Percentiles rank a stretch among this genome's conserved stretches.
Evolutionary conservation across 1,284 basidiomycete species (phyloP).

Genomic region (Microbotryomycetes sp.): DNA sequence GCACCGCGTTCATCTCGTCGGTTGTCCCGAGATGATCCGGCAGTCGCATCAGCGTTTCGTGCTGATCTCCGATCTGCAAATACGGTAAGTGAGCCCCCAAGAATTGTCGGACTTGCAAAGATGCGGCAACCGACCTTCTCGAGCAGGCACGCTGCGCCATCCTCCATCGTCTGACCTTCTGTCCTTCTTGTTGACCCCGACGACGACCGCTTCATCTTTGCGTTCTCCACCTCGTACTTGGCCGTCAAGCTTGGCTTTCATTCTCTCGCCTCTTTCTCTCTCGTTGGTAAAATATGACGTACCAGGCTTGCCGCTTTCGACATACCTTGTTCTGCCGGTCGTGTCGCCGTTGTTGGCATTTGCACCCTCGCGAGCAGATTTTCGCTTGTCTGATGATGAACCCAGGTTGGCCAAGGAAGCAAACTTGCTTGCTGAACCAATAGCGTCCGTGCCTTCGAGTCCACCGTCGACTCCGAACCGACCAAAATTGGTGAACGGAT

Average conservation of each 20-base stretch:
- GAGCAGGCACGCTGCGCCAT: constrained; percentile 24
- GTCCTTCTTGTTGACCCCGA: constrained; percentile 3
- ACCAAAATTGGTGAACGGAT: constrained; percentile 32
- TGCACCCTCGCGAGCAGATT: neutral
- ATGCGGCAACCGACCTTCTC: neutral
- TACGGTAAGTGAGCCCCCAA: too few species aligned
- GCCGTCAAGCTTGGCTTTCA: neutral
- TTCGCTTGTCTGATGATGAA: neutral
- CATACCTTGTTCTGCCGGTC: neutral
- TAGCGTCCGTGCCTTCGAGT: constrained; percentile 9
- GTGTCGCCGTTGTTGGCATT: neutral
- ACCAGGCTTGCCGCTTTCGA: constrained; percentile 4
- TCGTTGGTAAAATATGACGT: constrained; percentile 5
- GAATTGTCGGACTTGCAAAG: too few species aligned
- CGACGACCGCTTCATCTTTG: neutral
- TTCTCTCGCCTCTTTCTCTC: constrained; percentile 2
- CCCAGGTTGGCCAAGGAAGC: neutral
- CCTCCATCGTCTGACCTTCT: constrained; percentile 28
- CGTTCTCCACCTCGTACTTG: neutral
- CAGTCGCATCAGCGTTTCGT: neutral
- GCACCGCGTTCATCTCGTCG: neutral
- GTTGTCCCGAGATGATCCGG: constrained; percentile 1
- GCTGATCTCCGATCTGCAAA: neutral
- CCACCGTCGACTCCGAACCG: constrained; percentile 32
- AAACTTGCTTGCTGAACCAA: neutral